These are phyloP conservation scores for Perkinsus olseni DNA, from an alignment of 169 alveolate genomes.

Conservation along the genomic window DNA sequence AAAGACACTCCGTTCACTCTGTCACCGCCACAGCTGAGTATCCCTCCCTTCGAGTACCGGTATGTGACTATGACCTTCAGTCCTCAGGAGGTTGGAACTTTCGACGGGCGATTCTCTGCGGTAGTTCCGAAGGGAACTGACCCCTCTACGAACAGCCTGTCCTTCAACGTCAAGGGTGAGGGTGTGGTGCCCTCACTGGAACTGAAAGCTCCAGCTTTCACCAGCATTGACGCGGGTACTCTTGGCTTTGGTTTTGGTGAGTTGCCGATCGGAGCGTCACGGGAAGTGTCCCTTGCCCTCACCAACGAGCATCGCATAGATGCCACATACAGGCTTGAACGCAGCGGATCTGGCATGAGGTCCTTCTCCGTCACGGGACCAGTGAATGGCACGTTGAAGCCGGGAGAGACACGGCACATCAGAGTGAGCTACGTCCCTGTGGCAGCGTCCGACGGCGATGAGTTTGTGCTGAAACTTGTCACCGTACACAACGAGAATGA, in stretches of 20 bases:
- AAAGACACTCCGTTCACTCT: conserved; percentile 75
- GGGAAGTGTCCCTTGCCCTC: background rate
- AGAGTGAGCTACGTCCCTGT: background rate
- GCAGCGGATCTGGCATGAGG: background rate
- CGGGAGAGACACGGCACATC: background rate
- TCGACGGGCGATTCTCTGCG: conserved; percentile 77
- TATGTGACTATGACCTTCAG: conserved; percentile 75
- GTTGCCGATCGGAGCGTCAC: background rate
- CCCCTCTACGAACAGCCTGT: conserved; percentile 62
- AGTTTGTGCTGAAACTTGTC: background rate
- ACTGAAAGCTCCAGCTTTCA: conserved; percentile 30
- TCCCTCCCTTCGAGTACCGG: conserved; percentile 79
- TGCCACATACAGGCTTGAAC: background rate
- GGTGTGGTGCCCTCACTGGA: conserved; percentile 81
- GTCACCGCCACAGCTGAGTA: conserved; percentile 59
- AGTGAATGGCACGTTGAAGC: background rate
- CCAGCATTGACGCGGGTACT: background rate
- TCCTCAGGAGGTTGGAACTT: conserved; percentile 76
- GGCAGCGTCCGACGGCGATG: background rate
- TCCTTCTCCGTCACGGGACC: background rate
- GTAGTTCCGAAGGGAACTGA: conserved; percentile 74
- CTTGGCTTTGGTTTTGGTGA: background rate
- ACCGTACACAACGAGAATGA: background rate
- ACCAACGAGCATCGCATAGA: background rate
- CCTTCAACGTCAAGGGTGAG: conserved; percentile 85